Percentiles rank a stretch among this genome's conserved stretches.
phyloP scores from a whole-genome alignment of 208 protist species.

The Porcisia hertigi region DNA sequence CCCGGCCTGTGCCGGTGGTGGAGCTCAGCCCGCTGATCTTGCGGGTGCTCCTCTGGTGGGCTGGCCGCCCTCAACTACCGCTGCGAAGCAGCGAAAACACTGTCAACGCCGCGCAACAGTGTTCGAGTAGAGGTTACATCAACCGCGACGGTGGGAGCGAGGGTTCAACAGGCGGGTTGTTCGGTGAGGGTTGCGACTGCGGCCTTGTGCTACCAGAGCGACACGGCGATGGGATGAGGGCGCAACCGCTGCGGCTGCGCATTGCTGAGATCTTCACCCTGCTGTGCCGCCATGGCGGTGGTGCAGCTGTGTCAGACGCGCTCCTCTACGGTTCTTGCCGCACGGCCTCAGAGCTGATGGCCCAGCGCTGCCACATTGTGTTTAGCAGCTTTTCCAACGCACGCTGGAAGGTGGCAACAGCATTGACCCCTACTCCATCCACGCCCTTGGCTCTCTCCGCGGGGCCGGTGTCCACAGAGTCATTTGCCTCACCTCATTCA shows the following conservation, averaged over 20 bases:
- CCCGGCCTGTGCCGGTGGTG: slow-evolving; percentile 5
- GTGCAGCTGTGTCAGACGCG: slow-evolving; percentile 25
- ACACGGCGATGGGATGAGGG: slow-evolving; percentile 1
- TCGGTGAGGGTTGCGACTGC: not conserved
- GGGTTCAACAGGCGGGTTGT: not conserved
- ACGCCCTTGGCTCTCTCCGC: not conserved
- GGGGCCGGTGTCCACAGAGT: not conserved
- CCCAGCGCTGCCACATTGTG: slow-evolving; percentile 23
- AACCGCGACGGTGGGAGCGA: not conserved
- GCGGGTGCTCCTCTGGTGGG: slow-evolving; percentile 33
- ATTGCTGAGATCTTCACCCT: slow-evolving; percentile 29
- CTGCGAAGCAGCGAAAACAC: not conserved
- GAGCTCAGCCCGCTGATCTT: slow-evolving; percentile 31
- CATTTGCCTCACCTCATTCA: not conserved
- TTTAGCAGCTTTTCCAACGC: slow-evolving; percentile 20
- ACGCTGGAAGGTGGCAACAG: slow-evolving; percentile 14
- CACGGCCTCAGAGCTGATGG: slow-evolving; percentile 17
- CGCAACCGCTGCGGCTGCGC: slow-evolving; percentile 22
- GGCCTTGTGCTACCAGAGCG: not conserved
- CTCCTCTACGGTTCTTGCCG: slow-evolving; percentile 31
- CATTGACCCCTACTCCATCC: not conserved
- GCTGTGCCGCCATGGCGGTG: slow-evolving; percentile 16
- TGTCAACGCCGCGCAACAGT: not conserved
- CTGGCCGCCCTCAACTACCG: slow-evolving; percentile 18
- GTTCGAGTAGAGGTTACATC: not conserved